Base-by-base conservation (phyloP, 805 yeast genomes). In the Zygotorulaspora danielsina region DNA sequence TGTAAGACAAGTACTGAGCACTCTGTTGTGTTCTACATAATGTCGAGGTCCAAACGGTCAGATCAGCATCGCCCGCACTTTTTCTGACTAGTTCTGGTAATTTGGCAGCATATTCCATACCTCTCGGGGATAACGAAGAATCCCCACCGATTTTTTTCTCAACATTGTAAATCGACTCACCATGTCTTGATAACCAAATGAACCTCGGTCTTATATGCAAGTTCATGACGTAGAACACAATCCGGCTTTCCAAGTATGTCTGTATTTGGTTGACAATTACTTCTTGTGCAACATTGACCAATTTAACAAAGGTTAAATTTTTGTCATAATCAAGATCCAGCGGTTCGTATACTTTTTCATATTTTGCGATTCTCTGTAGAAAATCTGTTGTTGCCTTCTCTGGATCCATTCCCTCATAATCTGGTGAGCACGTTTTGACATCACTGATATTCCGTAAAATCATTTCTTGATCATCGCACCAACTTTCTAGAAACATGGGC, bases 131-230 rank as follows among this genome's bases (percentile, higher is more conserved):
- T 38, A 90, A 69, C 51, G 81, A 76, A 2, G 96, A 84, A 66
- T 90, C 96, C 15, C 97, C 98, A 22, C 98, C 98, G 48, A 93
- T 85, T 63, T 87, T 87, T 20, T 97, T 97, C 35, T 88, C 88
- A 42, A 93, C 72, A 61, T 93, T 93, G 66, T 81, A 93, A 59
- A 79, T 80, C 2, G 95, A 83, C 65, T 93, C 98, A 19, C 98
- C 98, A 57, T 93, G 98, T 53, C 98, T 77, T 34, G 95, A 85
- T 34, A 93, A 71, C 90, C 95, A 93, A 45, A 93, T 88, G 48
- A 82, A 76, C 47, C 97, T 75, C 19, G 96, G 96, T 59, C 86
- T 85, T 52, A 88, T 84, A 61, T 89, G 97, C 51, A 93, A 69
- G 57, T 93, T 93, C 96, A 93, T 89, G 29, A 93, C 86, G 59